A percentile compares a stretch with the other conserved stretches of the same genome.
These are phyloP conservation scores for Candida sojae DNA, from an alignment of 1,139 yeast species.

Conservation along the genomic window DNA sequence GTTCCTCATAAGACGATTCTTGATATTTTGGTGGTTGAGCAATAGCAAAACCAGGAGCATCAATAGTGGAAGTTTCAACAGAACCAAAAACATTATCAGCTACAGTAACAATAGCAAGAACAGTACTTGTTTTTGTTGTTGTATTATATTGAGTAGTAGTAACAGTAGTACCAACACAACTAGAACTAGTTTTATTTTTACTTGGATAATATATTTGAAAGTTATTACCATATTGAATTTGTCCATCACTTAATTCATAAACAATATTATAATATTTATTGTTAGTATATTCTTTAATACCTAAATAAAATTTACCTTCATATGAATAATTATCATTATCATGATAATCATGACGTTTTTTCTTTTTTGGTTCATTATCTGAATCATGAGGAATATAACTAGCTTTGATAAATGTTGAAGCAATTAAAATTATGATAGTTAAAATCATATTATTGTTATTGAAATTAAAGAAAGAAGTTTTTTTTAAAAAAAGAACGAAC, in stretches of 20 bases:
- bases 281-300: conserved; percentile 4
- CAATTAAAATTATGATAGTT: not conserved
- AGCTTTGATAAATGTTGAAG: not conserved
- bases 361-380: no score
- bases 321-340: not conserved
- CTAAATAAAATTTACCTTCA: conserved; percentile 7
- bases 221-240: conserved; percentile 5
- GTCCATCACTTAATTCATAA: conserved; percentile 8
- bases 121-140: not conserved
- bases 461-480: not conserved
- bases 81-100: not conserved
- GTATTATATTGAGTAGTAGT: not conserved
- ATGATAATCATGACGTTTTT: not conserved
- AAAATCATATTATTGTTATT: not conserved
- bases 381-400: not conserved
- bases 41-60: not conserved
- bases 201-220: conserved; percentile 1
- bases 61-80: not conserved
- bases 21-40: not conserved
- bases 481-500: not conserved
- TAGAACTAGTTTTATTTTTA: not conserved
- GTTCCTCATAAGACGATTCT: not conserved
- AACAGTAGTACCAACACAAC: not conserved
- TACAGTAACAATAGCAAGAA: not conserved
- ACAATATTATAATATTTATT: conserved; percentile 3